Base-by-base conservation (phyloP, 305 asterid species). In the Ajuga reptans region DNA sequence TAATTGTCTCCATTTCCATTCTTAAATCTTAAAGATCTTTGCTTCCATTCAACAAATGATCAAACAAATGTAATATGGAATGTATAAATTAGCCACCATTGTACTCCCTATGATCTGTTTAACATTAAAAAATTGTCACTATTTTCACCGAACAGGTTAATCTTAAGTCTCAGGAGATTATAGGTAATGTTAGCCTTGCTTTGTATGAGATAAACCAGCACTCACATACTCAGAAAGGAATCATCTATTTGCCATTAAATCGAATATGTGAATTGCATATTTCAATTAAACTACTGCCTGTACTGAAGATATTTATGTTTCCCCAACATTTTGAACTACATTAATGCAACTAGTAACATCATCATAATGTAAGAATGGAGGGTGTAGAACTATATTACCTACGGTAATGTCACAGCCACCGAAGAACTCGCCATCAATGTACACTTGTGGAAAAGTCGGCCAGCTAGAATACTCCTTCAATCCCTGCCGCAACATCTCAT, bases 401-500 rank as follows among this genome's bases (percentile, higher is more conserved):
- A 88, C 77, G 18, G 88, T 79, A 65, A 89, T 92, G 86, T 92
- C 98, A 60, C 98, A 92, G 75, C 96, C 98, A 66, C 97, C 98
- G 68, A 85, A 86, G 85, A 92, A 92, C 72, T 89, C 98, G 45
- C 98, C 98, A 69, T 88, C 96, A 68, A 92, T 78, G 85, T 87
- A 92, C 74, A 92, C 74, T 62, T 92, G 98, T 1, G 97, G 98
- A 75, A 92, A 92, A 39, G 98, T 92, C 29, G 97, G 98, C 98
- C 98, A 92, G 79, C 79, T 81, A 36, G 98, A 92, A 68, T 92
- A 92, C 69, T 89, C 95, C 82, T 92, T 92, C 81, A 92, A 61
- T 16, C 95, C 98, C 80, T 84, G 96, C 8, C 96, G 96, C 73
- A 92, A 67, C 0, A 80, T 56, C 72, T 89, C 96, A 75, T 92